Evolutionary conservation across 1,139 yeast genomes (phyloP), one percentile per base, ranked within the genome.

Genomic region (Hyphopichia wangnamkhiaoensis): DNA sequence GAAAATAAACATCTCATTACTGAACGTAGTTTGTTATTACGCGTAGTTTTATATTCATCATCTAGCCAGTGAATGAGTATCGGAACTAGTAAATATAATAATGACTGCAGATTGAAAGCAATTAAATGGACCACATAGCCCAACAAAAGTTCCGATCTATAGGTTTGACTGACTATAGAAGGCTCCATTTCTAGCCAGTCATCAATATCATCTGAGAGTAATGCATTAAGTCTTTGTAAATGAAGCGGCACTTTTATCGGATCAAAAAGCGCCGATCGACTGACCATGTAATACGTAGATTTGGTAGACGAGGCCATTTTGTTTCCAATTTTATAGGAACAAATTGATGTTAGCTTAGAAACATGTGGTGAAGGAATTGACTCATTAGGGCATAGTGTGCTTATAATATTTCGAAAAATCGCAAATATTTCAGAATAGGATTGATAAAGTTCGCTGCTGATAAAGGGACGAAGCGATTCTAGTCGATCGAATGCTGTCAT

Each of bases 131-230:
- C 37, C 10, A 70, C 44, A 45, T 71, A 71, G 0, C 75, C 75
- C 4, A 61, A 36, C 13, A 68, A 42, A 5, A 68, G 40, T 21
- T 59, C 60, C 14, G 42, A 38, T 21, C 60, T 55, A 41, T 65
- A 56, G 0, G 44, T 31, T 6, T 38, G 37, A 4, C 53, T 50
- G 6, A 68, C 44, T 13, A 49, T 36, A 10, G 35, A 33, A 0
- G 73, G 71, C 31, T 67, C 68, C 48, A 63, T 45, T 23, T 53
- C 59, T 9, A 69, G 53, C 74, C 74, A 70, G n/a, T 49, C 55
- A 37, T 68, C 74, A 3, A 70, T 60, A 38, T 68, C 73, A 31
- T 66, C 65, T 12, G 56, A 46, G 12, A 69, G 49, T 9, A 49
- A 49, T 5, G 51, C 46, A 29, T 54, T 53, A 37, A 54, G 53